These are phyloP conservation scores for Stylonectria norvegica DNA, from an alignment of 2,329 filamentous ascomycete species.

Conservation along the genomic window DNA sequence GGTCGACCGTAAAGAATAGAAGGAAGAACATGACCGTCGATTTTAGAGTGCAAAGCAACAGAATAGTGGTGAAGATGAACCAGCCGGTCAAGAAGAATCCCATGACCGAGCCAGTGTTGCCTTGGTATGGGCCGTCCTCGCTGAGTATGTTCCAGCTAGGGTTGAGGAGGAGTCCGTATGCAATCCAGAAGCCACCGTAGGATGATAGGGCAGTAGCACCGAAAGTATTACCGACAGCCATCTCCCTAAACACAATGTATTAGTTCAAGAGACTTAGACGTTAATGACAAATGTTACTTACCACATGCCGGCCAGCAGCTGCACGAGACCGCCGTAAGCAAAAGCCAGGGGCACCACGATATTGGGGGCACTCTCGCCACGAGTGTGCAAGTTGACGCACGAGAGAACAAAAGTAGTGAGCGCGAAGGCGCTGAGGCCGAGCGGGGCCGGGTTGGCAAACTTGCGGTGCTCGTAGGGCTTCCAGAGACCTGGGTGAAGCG, in stretches of 20 bases:
- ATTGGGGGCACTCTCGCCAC: conserved; percentile 57
- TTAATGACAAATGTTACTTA: conserved; percentile 45
- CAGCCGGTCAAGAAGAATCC: conserved; percentile 75
- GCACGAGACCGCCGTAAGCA: conserved; percentile 70
- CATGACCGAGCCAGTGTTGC: conserved; percentile 53
- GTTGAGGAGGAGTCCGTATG: conserved; percentile 68
- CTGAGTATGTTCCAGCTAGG: conserved; percentile 60
- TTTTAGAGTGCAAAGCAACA: conserved; percentile 70
- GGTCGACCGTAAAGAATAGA: conserved; percentile 73
- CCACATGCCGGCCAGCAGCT: conserved; percentile 85
- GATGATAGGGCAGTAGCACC: conserved; percentile 78
- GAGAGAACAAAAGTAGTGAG: conserved; percentile 80
- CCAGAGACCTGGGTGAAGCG: conserved; percentile 68
- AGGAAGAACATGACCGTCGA: conserved; percentile 76
- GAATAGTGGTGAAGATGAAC: conserved; percentile 80
- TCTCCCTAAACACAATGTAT: conserved; percentile 58
- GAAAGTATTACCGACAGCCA: conserved; percentile 84
- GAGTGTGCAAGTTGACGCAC: conserved; percentile 65
- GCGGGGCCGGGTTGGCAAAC: conserved; percentile 75
- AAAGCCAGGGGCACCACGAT: conserved; percentile 68
- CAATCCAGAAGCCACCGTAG: conserved; percentile 82
- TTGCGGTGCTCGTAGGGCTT: conserved; percentile 63
- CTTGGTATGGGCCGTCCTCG: conserved; percentile 43
- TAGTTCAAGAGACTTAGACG: no score
- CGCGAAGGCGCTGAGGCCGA: conserved; percentile 75